Evolutionary conservation across 2,329 filamentous ascomycete genomes (phyloP), one percentile per base, ranked within the genome.

Genomic region (Nothophaeocryptopus gaeumannii): DNA sequence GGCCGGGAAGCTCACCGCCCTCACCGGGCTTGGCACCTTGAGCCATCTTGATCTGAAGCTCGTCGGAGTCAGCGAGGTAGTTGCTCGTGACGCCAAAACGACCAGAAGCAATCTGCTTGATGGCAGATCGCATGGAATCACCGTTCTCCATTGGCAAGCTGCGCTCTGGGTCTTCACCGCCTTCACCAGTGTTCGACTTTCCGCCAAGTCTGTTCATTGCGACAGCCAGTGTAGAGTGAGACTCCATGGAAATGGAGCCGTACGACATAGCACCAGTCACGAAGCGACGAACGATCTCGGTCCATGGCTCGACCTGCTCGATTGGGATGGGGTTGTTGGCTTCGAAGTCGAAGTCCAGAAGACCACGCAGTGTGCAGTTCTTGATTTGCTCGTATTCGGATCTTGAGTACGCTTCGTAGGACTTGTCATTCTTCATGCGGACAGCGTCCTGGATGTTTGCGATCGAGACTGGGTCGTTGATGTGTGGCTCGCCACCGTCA

Each of bases 21-120:
- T 97, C 92, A 72, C 92, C 92, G 49, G 92, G 92, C 81, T 97
- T 97, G 56, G 92, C 92, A 69, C 92, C 92, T 74, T 97, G 92
- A 8, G 92, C 92, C 92, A 97, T 97, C 82, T 97, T 97, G 75
- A 97, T 97, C 72, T 97, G 92, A 39, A 97, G 78, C 74, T 97
- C 91, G 66, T 97, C 92, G 13, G 92, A 89, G 70, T 97, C 92
- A 42, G 91, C 89, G 12, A 97, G 82, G 69, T 96, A 97, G 68
- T 89, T 88, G 51, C 89, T 93, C 1, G 92, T 97, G 55, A 96
- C 92, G 78, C 92, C 92, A 65, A 97, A 97, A 65, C 92, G 88
- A 56, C 92, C 92, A 39, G 90, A 96, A 38, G 92, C 92, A 64
- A 97, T 88, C 75, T 97, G 92, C 76, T 97, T 97, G 73, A 97